These are phyloP conservation scores for Microbotryum lychnidis-dioicae DNA, from an alignment of 1,284 basidiomycete species.

Conservation along the genomic window DNA sequence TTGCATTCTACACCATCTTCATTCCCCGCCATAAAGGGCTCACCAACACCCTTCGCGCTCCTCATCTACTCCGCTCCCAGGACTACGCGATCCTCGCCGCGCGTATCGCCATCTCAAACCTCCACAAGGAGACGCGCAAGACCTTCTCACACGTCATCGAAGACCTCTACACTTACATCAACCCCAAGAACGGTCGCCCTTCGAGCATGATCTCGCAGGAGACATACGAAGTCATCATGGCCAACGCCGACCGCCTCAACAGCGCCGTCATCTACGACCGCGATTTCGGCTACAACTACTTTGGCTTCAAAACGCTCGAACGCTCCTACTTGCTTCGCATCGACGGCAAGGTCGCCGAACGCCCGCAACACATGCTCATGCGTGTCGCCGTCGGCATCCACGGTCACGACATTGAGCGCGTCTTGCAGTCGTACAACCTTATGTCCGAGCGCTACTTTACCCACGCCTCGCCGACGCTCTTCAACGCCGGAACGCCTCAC, in stretches of 20 bases:
- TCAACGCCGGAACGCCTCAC: conserved; percentile 95
- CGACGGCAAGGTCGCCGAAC: conserved; percentile 89
- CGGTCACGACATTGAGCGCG: conserved; percentile 78
- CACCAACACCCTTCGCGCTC: background rate
- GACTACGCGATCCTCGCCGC: conserved; percentile 98
- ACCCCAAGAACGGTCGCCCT: conserved; percentile 84
- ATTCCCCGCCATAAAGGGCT: background rate
- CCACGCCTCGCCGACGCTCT: conserved; percentile 94
- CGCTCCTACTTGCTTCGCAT: conserved; percentile 93
- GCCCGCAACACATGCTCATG: conserved; percentile 99
- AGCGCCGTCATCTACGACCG: conserved; percentile 96
- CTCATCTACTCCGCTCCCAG: conserved; percentile 58
- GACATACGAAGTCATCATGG: conserved; percentile 74
- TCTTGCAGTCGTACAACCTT: conserved; percentile 63
- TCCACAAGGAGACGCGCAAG: conserved; percentile 96
- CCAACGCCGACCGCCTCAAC: conserved; percentile 76
- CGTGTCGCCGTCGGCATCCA: conserved; percentile 98
- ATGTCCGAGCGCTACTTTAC: conserved; percentile 98
- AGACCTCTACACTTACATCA: conserved; percentile 89
- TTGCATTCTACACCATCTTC: background rate
- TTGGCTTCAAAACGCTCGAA: conserved; percentile 99
- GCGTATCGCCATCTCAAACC: conserved; percentile 94
- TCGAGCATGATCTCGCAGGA: conserved; percentile 89
- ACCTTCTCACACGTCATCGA: conserved; percentile 84
- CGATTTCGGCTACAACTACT: conserved; percentile 85